These are phyloP conservation scores for Phytophthora boehmeriae DNA, from an alignment of 352 stramenopile species.

Conservation along the genomic window DNA sequence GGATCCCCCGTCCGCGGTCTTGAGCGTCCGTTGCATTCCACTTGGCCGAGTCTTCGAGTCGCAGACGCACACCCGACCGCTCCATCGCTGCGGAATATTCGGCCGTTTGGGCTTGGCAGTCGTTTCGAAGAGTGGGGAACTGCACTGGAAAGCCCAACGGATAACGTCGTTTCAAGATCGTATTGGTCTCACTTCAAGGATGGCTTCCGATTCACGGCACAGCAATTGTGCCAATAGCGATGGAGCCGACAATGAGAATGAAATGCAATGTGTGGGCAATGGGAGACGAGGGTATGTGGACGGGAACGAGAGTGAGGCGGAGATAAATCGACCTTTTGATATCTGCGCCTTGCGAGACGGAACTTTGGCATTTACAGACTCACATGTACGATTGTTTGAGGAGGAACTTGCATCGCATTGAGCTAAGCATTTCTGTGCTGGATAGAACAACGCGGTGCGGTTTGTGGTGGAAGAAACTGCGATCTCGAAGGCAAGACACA, in stretches of 20 bases:
- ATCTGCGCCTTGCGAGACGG: slow-evolving; percentile 37
- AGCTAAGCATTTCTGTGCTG: background rate
- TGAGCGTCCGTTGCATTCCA: background rate
- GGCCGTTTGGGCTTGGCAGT: slow-evolving; percentile 1
- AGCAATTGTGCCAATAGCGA: background rate
- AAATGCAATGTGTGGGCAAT: slow-evolving; percentile 12
- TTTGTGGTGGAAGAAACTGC: slow-evolving; percentile 26
- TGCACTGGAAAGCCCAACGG: slow-evolving; percentile 6
- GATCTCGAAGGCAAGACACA: background rate
- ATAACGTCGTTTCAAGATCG: slow-evolving; percentile 3
- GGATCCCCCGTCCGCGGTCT: slow-evolving; percentile 41
- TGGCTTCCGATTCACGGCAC: too few relatives aligned
- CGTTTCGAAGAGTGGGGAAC: slow-evolving; percentile 23
- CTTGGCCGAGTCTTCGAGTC: slow-evolving; percentile 8
- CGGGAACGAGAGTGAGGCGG: slow-evolving; percentile 22
- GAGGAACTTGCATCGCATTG: background rate
- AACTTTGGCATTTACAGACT: slow-evolving; percentile 41
- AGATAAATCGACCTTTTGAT: slow-evolving; percentile 46
- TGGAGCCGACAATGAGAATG: background rate
- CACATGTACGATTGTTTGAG: slow-evolving; percentile 27
- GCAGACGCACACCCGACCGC: slow-evolving; percentile 20
- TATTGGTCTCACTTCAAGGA: background rate
- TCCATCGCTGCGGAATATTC: slow-evolving; percentile 22
- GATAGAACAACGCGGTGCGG: slow-evolving; percentile 48
- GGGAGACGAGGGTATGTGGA: slow-evolving; percentile 40